A percentile compares a stretch with the other conserved stretches of the same genome.
These are phyloP conservation scores for Colletotrichum orbiculare DNA, from an alignment of 2,329 filamentous ascomycete genomes.

Conservation along the genomic window DNA sequence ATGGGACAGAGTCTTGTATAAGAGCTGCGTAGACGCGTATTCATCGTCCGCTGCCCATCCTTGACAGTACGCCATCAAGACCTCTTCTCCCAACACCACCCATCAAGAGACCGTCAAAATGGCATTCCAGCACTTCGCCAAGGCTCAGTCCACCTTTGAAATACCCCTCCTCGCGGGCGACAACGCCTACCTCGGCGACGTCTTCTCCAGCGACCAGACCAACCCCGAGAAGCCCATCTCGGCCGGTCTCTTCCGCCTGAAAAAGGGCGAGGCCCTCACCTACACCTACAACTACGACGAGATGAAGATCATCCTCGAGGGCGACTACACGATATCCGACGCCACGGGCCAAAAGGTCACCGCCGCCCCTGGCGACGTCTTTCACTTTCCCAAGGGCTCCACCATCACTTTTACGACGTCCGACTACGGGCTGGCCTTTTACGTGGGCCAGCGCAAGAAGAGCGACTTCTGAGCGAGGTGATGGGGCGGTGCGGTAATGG, in stretches of 20 bases:
- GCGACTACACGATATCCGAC: conserved; percentile 72
- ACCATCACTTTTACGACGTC: conserved; percentile 74
- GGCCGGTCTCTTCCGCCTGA: conserved; percentile 73
- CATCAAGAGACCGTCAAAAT: conserved; percentile 40
- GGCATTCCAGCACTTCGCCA: conserved; percentile 63
- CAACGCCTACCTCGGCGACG: conserved; percentile 75
- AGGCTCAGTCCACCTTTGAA: conserved; percentile 70
- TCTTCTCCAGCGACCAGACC: conserved; percentile 65
- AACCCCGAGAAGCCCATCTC: conserved; percentile 70
- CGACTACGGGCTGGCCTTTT: conserved; percentile 71
- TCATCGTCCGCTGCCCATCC: neutral
- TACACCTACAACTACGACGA: conserved; percentile 79
- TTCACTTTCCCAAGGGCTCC: conserved; percentile 74
- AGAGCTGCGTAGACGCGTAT: too few species aligned
- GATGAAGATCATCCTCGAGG: conserved; percentile 80
- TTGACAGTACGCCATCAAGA: neutral
- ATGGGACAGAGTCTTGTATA: too few species aligned
- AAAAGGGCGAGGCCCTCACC: conserved; percentile 74
- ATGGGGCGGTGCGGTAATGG: rapidly evolving
- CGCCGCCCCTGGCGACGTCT: conserved; percentile 72
- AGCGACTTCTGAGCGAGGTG: conserved; percentile 40
- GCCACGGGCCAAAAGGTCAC: conserved; percentile 69
- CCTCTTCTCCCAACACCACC: neutral
- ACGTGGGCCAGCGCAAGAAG: conserved; percentile 54
- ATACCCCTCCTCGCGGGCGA: conserved; percentile 74